These are phyloP conservation scores for Babesia ovis DNA, from an alignment of 169 alveolate genomes.

Conservation along the genomic window DNA sequence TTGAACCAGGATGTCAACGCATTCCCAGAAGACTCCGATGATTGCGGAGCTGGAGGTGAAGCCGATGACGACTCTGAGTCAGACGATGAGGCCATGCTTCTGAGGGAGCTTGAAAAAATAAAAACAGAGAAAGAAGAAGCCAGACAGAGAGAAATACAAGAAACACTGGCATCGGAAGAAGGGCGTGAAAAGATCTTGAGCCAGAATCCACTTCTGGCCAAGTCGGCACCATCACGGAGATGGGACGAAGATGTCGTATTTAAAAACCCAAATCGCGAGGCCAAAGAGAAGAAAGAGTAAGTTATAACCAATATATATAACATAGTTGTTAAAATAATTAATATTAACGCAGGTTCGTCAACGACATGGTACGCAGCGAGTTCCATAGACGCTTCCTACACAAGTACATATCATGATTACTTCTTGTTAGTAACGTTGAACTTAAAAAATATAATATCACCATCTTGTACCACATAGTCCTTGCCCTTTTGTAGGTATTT, in stretches of 20 bases:
- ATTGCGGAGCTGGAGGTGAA: constrained; percentile 38
- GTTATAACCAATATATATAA: not conserved
- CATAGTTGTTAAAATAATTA: not conserved
- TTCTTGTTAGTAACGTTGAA: constrained; percentile 93
- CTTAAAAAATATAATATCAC: constrained; percentile 96
- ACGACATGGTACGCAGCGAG: constrained; percentile 93
- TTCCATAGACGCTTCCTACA: constrained; percentile 89
- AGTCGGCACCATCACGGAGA: constrained; percentile 10
- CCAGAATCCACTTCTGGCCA: constrained; percentile 59
- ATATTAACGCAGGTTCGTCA: constrained; percentile 70
- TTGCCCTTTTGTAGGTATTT: constrained; percentile 91
- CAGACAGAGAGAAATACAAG: constrained; percentile 73
- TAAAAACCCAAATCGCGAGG: constrained; percentile 52
- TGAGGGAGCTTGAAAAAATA: constrained; percentile 90
- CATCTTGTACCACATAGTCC: constrained; percentile 96
- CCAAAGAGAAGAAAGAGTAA: constrained; percentile 38
- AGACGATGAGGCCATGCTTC: constrained; percentile 85
- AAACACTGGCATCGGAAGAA: constrained; percentile 56
- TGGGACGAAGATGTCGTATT: constrained; percentile 73
- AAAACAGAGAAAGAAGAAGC: constrained; percentile 87
- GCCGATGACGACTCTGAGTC: constrained; percentile 55
- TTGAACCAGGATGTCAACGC: constrained; percentile 63
- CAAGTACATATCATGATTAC: constrained; percentile 77
- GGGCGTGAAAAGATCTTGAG: constrained; percentile 41
- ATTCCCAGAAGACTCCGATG: constrained; percentile 73